Percentiles rank a stretch among this genome's conserved stretches.
These are phyloP conservation scores for Trifolium dubium DNA, from an alignment of 306 rosid genomes.

Conservation along the genomic window DNA sequence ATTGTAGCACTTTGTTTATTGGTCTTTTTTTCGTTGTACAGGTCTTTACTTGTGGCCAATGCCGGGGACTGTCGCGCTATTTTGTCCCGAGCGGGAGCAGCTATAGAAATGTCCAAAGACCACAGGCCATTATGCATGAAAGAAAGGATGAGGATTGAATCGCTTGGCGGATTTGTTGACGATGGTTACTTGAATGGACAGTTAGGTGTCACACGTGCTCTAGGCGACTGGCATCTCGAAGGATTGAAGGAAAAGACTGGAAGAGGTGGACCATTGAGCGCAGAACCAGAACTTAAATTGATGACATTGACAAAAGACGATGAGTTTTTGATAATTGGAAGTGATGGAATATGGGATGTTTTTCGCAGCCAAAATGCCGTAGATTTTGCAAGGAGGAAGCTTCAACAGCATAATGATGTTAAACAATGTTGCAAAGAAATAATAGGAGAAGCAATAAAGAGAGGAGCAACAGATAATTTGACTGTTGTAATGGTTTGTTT, in stretches of 20 bases:
- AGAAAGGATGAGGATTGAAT: slow-evolving; percentile 76
- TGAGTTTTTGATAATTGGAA: slow-evolving; percentile 87
- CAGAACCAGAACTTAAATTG: slow-evolving; percentile 86
- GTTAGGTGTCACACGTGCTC: slow-evolving; percentile 83
- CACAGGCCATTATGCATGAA: slow-evolving; percentile 74
- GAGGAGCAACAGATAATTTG: slow-evolving; percentile 75
- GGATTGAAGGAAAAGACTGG: slow-evolving; percentile 81
- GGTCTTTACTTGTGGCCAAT: slow-evolving; percentile 94
- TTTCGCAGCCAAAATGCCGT: slow-evolving; percentile 82
- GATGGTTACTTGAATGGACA: slow-evolving; percentile 80
- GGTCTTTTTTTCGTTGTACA: slow-evolving; percentile 38
- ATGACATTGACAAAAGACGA: slow-evolving; percentile 73
- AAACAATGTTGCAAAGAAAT: slow-evolving; percentile 79
- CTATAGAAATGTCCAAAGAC: slow-evolving; percentile 83
- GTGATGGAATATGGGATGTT: slow-evolving; percentile 94
- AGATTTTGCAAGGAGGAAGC: slow-evolving; percentile 77
- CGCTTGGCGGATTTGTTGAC: slow-evolving; percentile 74
- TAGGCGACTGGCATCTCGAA: slow-evolving; percentile 96
- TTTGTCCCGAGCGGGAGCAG: slow-evolving; percentile 70
- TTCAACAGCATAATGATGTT: slow-evolving; percentile 89
- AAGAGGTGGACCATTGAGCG: slow-evolving; percentile 79
- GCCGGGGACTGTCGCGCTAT: slow-evolving; percentile 98
- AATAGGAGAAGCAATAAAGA: slow-evolving; percentile 78
- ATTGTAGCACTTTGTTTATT: not conserved
- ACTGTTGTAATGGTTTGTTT: slow-evolving; percentile 83